These are phyloP conservation scores for Canavalia ensiformis DNA, from an alignment of 306 rosid species.

Conservation along the genomic window DNA sequence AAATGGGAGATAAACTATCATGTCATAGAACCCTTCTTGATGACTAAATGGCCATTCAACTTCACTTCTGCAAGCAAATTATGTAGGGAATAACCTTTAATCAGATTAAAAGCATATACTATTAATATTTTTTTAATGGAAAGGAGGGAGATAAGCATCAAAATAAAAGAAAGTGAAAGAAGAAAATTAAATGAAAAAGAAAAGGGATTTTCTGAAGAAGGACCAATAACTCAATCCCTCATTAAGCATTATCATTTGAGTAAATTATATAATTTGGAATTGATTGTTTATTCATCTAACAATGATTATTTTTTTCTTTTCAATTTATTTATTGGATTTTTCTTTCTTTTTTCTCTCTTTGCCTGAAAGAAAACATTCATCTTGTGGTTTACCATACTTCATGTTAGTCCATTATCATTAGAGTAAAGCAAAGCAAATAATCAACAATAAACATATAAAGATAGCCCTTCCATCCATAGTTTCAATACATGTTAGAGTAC, in stretches of 20 bases:
- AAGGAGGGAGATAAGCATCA: slow-evolving; percentile 16
- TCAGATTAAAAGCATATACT: slow-evolving; percentile 32
- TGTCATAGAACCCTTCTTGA: slow-evolving; percentile 53
- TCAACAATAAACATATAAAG: slow-evolving; percentile 4
- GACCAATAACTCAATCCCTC: slow-evolving; percentile 15
- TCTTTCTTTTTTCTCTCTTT: background rate
- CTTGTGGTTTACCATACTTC: background rate
- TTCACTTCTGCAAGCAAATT: slow-evolving; percentile 43
- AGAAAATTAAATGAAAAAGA: slow-evolving; percentile 12
- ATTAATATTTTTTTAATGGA: background rate
- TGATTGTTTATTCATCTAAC: background rate
- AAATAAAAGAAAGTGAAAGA: slow-evolving; percentile 9
- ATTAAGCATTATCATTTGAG: background rate
- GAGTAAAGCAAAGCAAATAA: background rate
- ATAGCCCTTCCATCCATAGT: background rate
- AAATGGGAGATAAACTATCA: background rate
- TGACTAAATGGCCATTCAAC: slow-evolving; percentile 49
- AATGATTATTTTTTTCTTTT: background rate
- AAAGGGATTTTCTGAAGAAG: background rate
- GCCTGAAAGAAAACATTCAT: background rate
- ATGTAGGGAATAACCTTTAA: slow-evolving; percentile 36
- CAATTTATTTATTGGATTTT: background rate
- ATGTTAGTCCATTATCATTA: slow-evolving; percentile 5
- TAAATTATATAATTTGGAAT: background rate
- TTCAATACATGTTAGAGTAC: background rate